Percentiles rank a stretch among this genome's conserved stretches.
These are phyloP conservation scores for Grosmannia clavigera DNA, from an alignment of 2,329 filamentous ascomycete genomes.

Conservation along the genomic window DNA sequence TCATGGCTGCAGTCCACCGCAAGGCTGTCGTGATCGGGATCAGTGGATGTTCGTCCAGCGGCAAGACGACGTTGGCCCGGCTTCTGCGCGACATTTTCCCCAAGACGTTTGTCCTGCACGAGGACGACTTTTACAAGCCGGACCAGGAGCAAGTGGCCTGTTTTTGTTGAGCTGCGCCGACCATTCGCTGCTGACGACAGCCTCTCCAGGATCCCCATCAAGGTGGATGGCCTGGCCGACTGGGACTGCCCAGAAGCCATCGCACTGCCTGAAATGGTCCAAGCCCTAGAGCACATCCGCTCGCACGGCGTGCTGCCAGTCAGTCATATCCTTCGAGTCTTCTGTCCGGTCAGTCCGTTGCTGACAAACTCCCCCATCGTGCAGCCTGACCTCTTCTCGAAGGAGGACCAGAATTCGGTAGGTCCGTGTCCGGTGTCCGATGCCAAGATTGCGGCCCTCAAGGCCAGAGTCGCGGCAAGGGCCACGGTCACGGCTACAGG, in stretches of 20 bases:
- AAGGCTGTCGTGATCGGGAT: conserved; percentile 61
- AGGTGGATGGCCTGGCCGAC: conserved; percentile 53
- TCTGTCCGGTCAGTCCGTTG: neutral
- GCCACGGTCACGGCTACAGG: neutral
- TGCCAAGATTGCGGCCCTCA: conserved; percentile 31
- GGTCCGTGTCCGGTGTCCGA: conserved; percentile 41
- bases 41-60: conserved; percentile 82
- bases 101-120: conserved; percentile 70
- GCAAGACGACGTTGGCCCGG: conserved; percentile 86
- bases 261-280: conserved; percentile 54
- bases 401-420: conserved; percentile 51
- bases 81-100: conserved; percentile 74
- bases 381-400: conserved; percentile 38
- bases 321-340: conserved; percentile 18
- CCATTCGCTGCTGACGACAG: neutral
- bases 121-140: conserved; percentile 89
- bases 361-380: conserved; percentile 3
- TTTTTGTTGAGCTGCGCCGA: neutral
- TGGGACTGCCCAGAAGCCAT: conserved; percentile 85
- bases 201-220: conserved; percentile 36
- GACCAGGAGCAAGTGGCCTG: conserved; percentile 51
- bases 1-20: conserved; percentile 15
- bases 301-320: conserved; percentile 53
- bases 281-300: conserved; percentile 58
- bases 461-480: conserved; percentile 28